Evolutionary conservation across 2,329 filamentous ascomycete species (phyloP).

Genomic region (Fusarium heterosporum): DNA sequence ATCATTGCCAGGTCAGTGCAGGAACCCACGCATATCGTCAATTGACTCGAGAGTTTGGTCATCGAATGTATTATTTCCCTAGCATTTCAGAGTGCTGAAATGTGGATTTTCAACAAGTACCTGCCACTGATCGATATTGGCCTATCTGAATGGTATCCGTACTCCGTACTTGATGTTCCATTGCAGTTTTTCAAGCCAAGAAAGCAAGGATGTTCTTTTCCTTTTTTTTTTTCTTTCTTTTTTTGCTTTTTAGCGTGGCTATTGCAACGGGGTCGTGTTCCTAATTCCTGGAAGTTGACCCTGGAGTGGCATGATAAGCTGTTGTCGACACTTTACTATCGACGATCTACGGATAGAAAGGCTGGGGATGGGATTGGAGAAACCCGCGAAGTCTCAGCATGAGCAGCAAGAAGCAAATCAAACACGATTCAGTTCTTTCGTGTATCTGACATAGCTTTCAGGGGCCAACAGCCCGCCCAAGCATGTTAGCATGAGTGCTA

Average conservation of each 20-base stretch:
- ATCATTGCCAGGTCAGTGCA: neutral
- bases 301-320: slow-evolving; percentile 34
- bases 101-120: slow-evolving; percentile 16
- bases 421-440: slow-evolving; percentile 8
- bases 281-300: slow-evolving; percentile 14
- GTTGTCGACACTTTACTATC: slow-evolving; percentile 15
- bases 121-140: slow-evolving; percentile 13
- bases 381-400: slow-evolving; percentile 17
- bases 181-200: slow-evolving; percentile 7
- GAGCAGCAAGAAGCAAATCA: neutral
- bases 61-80: slow-evolving; percentile 3
- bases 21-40: neutral
- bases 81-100: slow-evolving; percentile 26
- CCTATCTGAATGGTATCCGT: neutral
- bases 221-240: neutral
- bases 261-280: slow-evolving; percentile 29
- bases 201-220: neutral
- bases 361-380: slow-evolving; percentile 26
- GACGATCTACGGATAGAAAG: slow-evolving; percentile 1
- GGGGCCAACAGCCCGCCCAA: slow-evolving; percentile 1
- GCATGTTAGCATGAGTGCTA: slow-evolving; percentile 24
- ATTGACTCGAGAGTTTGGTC: slow-evolving; percentile 8
- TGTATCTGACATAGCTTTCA: slow-evolving; percentile 12
- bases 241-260: slow-evolving; percentile 32
- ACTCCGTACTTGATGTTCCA: slow-evolving; percentile 20